Base-by-base conservation (phyloP, 2,329 filamentous ascomycete species). In the Stagonosporopsis tanaceti region DNA sequence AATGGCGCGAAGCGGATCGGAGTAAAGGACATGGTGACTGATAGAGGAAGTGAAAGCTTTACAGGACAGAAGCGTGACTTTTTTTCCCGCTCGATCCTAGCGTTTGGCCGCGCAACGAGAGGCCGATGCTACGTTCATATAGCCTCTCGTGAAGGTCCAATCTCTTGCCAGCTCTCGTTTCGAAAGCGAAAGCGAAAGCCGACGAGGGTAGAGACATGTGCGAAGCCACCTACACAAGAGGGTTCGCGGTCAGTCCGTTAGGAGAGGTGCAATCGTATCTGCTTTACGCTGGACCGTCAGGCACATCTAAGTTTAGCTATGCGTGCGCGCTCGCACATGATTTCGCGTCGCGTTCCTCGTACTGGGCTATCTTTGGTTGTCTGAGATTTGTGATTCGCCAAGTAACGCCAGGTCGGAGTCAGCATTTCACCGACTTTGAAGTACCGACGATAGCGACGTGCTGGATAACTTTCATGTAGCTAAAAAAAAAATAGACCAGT, bases 1-100 rank as follows among this genome's bases (percentile, higher is more conserved):
- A 74, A 71, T 6, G 69, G 70, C 2, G 64, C 55, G 48, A 74
- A 62, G 45, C 71, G 69, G 34, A 73, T 72, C 0, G 71, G 71
- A 15, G 70, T 63, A 12, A 72, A 63, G 11, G 59, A 62, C 63
- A 66, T 66, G 14, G 3, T 59, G 11, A 39, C 22, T 14, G 37
- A 15, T 42, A 7, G n/a, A 6, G 8, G 7, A 15, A 25, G 2
- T 17, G 38, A 22, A 5, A 15, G 1, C 32, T 4, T 32, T 9
- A 14, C 8, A 11, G 11, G 30, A 32, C 20, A 20, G 20, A 20
- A 20, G 20, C 20, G 20, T 20, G 20, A 20, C 20, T 20, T 20
- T 20, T 20, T 20, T 20, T 20, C 20, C 20, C 20, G 20, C 20
- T 22, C 12, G 12, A 41, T 27, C 14, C 12, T 22, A 8, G 3